Base-by-base conservation (phyloP, 345 rosid species). In the Fremontodendron californicum region DNA sequence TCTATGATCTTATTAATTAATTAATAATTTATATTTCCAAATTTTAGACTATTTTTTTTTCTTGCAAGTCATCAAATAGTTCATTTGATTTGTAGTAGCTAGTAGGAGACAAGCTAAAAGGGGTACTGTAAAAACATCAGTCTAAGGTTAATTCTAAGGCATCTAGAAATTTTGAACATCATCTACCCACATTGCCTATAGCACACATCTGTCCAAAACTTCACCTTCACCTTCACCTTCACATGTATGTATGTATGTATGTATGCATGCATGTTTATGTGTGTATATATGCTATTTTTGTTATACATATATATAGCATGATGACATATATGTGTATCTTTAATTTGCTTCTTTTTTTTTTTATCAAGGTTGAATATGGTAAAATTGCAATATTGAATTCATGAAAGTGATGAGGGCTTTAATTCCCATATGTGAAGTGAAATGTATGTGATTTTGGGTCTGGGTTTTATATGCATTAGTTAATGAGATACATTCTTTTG, bases 21-120 rank as follows among this genome's bases (percentile, higher is more conserved):
- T 62, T 11, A n/a, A 61, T 76, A 33, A 64, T 77, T 73, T 52
- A 25, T 19, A 23, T 70, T 75, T 62, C 39, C 58, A 29, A 18
- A 51, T n/a, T n/a, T 46, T 9, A 40, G 21, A 9, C 12, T 19
- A 9, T 25, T 23, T 57, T 9, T 19, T 6, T 55, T 43, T n/a
- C n/a, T n/a, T 55, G 5, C 13, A 55, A 23, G 9, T 27, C 2
- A 45, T 48, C 52, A 48, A 48, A 48, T 43, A 11, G 48, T 55
- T 55, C n/a, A 2, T 33, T 33, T 33, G 35, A 33, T 33, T 33
- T 1, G 35, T 33, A 1, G 35, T 3, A 33, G 35, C 13, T 27
- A 23, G 4, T 25, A 57, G 33, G 63, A 39, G 23, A 65, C 70
- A 65, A 65, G 70, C 66, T 61, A 18, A 51, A 51, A 51, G 55